Evolutionary conservation across 2,329 filamentous ascomycete genomes (phyloP).

Genomic region (Calonectria pseudoreteaudii): DNA sequence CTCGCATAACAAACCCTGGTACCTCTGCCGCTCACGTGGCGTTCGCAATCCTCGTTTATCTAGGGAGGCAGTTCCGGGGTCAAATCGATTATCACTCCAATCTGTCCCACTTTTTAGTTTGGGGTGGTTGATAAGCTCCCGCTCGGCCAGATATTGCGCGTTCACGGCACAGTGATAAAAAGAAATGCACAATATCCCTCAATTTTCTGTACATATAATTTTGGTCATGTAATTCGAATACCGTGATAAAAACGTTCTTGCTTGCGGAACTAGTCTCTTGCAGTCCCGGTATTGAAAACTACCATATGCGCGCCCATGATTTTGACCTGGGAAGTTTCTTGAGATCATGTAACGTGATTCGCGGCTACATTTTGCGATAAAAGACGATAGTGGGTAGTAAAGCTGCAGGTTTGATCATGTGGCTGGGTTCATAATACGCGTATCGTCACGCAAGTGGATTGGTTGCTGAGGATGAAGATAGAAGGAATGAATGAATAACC

Average conservation of each 20-base stretch:
- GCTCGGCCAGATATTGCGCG: background rate
- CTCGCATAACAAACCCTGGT: background rate
- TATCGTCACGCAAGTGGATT: background rate
- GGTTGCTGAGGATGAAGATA: background rate
- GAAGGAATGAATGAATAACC: background rate
- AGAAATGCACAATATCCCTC: background rate
- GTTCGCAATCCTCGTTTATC: background rate
- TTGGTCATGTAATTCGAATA: background rate
- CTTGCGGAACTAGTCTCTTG: background rate
- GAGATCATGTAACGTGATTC: background rate
- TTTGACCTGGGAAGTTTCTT: background rate
- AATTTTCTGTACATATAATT: background rate
- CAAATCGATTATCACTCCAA: background rate
- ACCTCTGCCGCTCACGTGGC: background rate
- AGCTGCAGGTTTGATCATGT: background rate
- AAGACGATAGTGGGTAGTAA: background rate
- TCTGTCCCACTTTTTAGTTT: background rate
- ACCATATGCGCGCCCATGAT: background rate
- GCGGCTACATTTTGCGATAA: background rate
- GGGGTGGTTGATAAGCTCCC: background rate
- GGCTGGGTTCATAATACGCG: background rate
- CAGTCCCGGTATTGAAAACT: background rate
- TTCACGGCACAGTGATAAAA: background rate
- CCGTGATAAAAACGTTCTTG: fast-evolving
- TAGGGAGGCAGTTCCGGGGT: background rate